Evolutionary conservation across 768 basidiomycete genomes (phyloP), one percentile per base, ranked within the genome.

Genomic region (Suillus cothurnatus): DNA sequence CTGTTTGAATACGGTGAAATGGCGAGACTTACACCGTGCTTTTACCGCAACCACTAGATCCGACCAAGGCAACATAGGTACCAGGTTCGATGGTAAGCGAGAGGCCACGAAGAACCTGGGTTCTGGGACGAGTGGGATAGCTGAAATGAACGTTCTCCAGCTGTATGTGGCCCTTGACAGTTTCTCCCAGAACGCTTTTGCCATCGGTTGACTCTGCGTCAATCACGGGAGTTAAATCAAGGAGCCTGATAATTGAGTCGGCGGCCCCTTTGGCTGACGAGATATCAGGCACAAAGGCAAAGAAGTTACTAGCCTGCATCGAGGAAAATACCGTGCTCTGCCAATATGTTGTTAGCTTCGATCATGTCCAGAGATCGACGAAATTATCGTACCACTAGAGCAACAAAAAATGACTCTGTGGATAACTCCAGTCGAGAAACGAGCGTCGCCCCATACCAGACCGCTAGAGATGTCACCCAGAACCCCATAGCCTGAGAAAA

Each of bases 91-190:
- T 85, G 45, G 84, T 83, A 60, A 93, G 73, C 23, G 86, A 88
- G 31, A 98, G 81, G 61, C 87, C 90, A 55, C 92, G 89, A 66
- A 98, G 78, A 21, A 98, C 93, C 55, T 90, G 90, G n/a, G 93
- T 88, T 70, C 86, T 86, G 45, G 93, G 91, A 50, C 95, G 83
- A 4, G 92, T 93, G 0, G 95, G 95, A 78, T 97, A 97, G 15
- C 92, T 86, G 85, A 98, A 97, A 73, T 89, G 86, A 36, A 97
- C 84, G 67, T 90, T 84, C 75, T 95, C 89, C 68, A 97, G 86
- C 28, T 83, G 84, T 65, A 97, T 87, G 65, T 85, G 87, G 15
- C 92, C 91, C 39, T 78, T 72, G 41, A 84, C 80, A 21, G 36
- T 36, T 36, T 78, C 71, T 26, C 76, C 72, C 49, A 85, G 80